Evolutionary conservation across 129 eudicot genomes (phyloP), one percentile per base, ranked within the genome.

Genomic region (Gnaphalium uliginosum): DNA sequence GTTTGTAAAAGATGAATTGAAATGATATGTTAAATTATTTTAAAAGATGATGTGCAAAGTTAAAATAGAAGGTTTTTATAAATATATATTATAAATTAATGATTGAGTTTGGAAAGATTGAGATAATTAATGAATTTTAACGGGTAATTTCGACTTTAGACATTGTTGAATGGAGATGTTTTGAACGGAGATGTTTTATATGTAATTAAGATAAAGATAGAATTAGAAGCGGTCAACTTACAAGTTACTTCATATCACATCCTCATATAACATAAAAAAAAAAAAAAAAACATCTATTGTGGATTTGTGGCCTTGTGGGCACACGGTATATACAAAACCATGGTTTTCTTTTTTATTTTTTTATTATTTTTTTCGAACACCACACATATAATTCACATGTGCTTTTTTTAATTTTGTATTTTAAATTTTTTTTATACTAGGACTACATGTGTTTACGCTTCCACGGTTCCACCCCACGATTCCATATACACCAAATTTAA

Each of bases 401-500:
- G 77, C 39, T 39, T 14, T 46, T 71, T 67, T 69, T 41, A 23
- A 76, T 5, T 59, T 25, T 27, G 43, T 60, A 21, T 59, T 59
- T 9, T 24, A 76, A 17, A 67, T 46, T 58, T 8, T 18, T 0
- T 27, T 69, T 13, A 21, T n/a, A n/a, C n/a, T n/a, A n/a, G 79
- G 70, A 21, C 11, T 29, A 43, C 62, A 68, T 69, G 48, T 78
- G 70, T 43, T 59, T 78, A 78, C 23, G 70, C 81, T 69, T 69
- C 51, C 70, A 78, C 23, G 70, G 76, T 69, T 69, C 51, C 70
- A 43, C 76, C 76, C 61, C 76, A 69, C 81, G 81, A 68, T 77
- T 76, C 78, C 15, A 10, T 30, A 66, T 51, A 56, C 66, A 76
- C 66, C 74, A 53, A 53, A 33, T 66, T 32, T 53, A 76, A 30